These are phyloP conservation scores for Chlamydomonas eustigma DNA, from an alignment of 139 green algal genomes.

Conservation along the genomic window DNA sequence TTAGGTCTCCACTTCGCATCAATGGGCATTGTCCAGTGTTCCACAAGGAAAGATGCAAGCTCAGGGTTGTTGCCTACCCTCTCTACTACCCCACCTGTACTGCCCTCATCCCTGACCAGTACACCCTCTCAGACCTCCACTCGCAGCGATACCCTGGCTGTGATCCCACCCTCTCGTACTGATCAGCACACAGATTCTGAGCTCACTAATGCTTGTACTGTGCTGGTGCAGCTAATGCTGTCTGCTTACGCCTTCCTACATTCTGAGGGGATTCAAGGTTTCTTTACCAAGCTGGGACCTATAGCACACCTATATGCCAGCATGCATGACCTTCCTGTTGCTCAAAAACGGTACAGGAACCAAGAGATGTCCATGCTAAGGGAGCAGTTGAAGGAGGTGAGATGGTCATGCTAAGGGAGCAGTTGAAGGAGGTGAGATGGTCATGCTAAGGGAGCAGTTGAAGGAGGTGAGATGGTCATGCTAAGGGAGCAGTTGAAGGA, in stretches of 20 bases:
- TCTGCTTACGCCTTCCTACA: conserved; percentile 2
- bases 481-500: too few species aligned
- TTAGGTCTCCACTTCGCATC: too few species aligned
- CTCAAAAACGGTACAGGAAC: conserved; percentile 45
- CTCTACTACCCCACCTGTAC: too few species aligned
- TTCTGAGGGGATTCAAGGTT: not conserved
- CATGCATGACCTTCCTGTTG: conserved; percentile 53
- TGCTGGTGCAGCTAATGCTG: not conserved
- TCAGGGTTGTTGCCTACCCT: too few species aligned
- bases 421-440: not conserved
- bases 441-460: not conserved
- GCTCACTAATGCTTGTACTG: not conserved
- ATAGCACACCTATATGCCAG: conserved; percentile 36
- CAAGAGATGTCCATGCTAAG: conserved; percentile 41
- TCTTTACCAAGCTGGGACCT: conserved; percentile 17
- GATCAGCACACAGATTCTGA: too few species aligned
- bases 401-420: conserved; percentile 2
- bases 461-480: not conserved
- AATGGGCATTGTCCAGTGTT: too few species aligned
- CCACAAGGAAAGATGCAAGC: too few species aligned
- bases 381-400: conserved; percentile 22
- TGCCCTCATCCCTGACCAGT: too few species aligned
- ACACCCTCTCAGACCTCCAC: too few species aligned
- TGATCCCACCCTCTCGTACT: too few species aligned
- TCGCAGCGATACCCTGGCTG: too few species aligned